Evolutionary conservation across 495 filamentous ascomycete species (phyloP).

Genomic region (Glonium stellatum): DNA sequence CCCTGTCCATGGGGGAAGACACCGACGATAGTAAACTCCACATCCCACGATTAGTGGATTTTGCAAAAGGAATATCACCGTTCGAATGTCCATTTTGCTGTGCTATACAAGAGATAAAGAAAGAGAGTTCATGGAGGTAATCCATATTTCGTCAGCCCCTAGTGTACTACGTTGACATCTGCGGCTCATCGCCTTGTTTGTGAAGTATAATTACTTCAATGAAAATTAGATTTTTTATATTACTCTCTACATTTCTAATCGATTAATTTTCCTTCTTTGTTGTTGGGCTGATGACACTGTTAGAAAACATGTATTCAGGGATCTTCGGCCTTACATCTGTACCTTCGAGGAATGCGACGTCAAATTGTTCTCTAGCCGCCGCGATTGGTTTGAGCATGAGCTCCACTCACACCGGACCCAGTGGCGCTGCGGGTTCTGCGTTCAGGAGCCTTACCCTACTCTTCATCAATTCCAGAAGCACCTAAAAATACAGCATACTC

Average conservation of each 20-base stretch:
- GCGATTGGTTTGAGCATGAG: conserved; percentile 17
- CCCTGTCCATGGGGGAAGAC: conserved; percentile 9
- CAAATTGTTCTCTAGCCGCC: conserved; percentile 5
- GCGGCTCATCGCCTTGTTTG: too few relatives aligned
- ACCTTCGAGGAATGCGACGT: conserved; percentile 10
- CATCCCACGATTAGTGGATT: conserved; percentile 1
- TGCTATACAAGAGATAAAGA: conserved; percentile 6
- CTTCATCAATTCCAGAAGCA: neutral
- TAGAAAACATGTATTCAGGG: conserved; percentile 11
- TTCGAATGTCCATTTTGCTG: conserved; percentile 24
- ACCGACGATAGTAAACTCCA: neutral
- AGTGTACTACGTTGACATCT: too few relatives aligned
- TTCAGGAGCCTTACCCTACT: neutral
- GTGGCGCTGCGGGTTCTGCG: conserved; percentile 7
- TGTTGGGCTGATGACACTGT: neutral
- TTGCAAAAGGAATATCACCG: neutral
- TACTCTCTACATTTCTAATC: too few relatives aligned
- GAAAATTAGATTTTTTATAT: too few relatives aligned
- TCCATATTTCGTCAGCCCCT: neutral
- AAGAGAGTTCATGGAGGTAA: conserved; percentile 13
- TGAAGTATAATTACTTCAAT: too few relatives aligned
- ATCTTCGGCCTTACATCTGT: conserved; percentile 11
- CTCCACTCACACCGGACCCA: neutral
- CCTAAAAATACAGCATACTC: neutral
- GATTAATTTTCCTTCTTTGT: neutral